phyloP scores from a whole-genome alignment of 805 yeast genomes.

The Scheffersomyces amazonensis region DNA sequence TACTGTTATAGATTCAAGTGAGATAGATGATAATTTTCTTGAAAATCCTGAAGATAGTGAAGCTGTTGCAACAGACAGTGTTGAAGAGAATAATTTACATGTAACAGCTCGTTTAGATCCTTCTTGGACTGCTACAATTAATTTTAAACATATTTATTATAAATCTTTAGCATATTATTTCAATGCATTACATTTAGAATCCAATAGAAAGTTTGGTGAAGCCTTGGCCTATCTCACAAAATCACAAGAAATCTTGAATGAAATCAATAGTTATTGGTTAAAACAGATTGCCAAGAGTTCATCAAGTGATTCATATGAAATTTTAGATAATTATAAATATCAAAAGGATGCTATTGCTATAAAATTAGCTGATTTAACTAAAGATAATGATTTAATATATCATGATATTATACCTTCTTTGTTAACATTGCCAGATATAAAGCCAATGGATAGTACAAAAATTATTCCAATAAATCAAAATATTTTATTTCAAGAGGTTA shows the following conservation, averaged over 20 bases:
- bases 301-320: slow-evolving; percentile 25
- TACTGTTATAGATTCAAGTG: slow-evolving; percentile 15
- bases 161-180: slow-evolving; percentile 59
- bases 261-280: slow-evolving; percentile 25
- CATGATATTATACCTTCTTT: slow-evolving; percentile 71
- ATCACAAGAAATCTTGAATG: slow-evolving; percentile 44
- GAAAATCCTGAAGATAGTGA: slow-evolving; percentile 4
- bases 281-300: slow-evolving; percentile 19
- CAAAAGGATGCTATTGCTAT: slow-evolving; percentile 39
- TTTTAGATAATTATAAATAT: slow-evolving; percentile 38
- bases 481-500: slow-evolving; percentile 39
- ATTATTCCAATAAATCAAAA: slow-evolving; percentile 49
- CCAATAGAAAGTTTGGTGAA: slow-evolving; percentile 63
- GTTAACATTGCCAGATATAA: slow-evolving; percentile 60
- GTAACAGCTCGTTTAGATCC: slow-evolving; percentile 29
- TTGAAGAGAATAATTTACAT: slow-evolving; percentile 5
- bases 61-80: slow-evolving; percentile 7
- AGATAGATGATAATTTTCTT: slow-evolving; percentile 3
- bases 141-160: slow-evolving; percentile 54
- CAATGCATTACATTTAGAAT: slow-evolving; percentile 54
- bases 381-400: slow-evolving; percentile 88
- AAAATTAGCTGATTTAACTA: slow-evolving; percentile 47
- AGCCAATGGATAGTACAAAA: slow-evolving; percentile 67
- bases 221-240: slow-evolving; percentile 64
- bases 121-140: slow-evolving; percentile 51